Base-by-base conservation (phyloP, 768 basidiomycete genomes). In the Termitomyces bulborhizus region DNA sequence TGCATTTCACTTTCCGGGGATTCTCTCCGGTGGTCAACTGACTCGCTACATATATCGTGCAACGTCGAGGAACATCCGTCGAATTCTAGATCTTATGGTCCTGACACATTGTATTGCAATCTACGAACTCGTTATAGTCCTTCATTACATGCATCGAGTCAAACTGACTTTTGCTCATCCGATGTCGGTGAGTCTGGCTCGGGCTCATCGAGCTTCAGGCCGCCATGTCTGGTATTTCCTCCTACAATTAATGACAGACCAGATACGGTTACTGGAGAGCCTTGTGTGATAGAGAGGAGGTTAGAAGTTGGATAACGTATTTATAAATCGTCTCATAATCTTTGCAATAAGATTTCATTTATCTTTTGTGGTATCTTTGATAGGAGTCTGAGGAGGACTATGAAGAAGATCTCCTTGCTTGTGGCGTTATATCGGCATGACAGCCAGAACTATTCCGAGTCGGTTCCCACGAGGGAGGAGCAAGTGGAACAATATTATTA, bases 21-120 rank as follows among this genome's bases (percentile, higher is more conserved):
- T 32, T 37, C 31, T 56, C 31, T 46, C 51, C 46, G 56, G 46
- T 32, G 29, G 32, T 47, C 51, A 46, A 51, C 31, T 41, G 50
- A 56, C 32, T 21, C 12, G 32, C 34, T 31, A 11, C 46, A 15
- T 11, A 21, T 16, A 16, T 34, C 32, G 0, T 24, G 0, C 2
- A 11, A 24, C 3, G 32, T 44, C 24, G 26, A 53, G 24, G 31
- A 37, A 39, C 18, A 40, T 51, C 46, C 9, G 31, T 34, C 31
- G 18, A 32, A 18, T 18, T n/a, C 9, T 11, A 32, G 12, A 31
- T n/a, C 11, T 24, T 18, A 21, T 21, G 29, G 29, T 32, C 29
- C 41, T 41, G 8, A 6, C 36, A 12, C 51, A 24, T 24, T 11
- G 51, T 29, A 32, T 31, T 41, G 9, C n/a, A 6, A 42, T 29